Conservation (phyloP, 441 rosid genomes). For the Adansonia gregorii region DNA sequence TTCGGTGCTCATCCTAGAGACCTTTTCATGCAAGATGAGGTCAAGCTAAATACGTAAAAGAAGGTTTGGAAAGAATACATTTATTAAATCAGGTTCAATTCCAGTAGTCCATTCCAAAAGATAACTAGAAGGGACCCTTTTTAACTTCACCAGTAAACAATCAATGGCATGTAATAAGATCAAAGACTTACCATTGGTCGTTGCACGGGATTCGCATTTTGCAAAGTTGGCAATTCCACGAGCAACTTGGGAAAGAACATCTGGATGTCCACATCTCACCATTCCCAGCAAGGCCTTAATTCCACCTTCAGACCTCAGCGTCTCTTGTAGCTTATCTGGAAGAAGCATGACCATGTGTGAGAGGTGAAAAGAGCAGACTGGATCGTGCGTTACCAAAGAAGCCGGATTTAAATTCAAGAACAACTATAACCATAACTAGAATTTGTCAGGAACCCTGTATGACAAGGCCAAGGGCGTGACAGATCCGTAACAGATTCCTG, state of each 20-base stretch:
- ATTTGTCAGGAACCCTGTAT: neutral
- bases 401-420: neutral
- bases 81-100: conserved; percentile 4
- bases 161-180: neutral
- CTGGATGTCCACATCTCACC: conserved; percentile 96
- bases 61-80: neutral
- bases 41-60: neutral
- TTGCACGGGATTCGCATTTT: conserved; percentile 91
- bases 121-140: neutral
- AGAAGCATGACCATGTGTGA: conserved; percentile 8
- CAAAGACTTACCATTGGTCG: conserved; percentile 65
- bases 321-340: conserved; percentile 81
- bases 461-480: neutral
- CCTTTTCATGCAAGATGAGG: conserved; percentile 3
- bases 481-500: neutral
- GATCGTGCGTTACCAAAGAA: neutral
- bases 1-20: no score
- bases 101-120: neutral
- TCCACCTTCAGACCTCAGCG: conserved; percentile 93
- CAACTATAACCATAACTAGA: neutral
- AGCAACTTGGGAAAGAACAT: conserved; percentile 98
- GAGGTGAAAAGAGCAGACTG: neutral
- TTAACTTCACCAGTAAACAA: conserved; percentile 9
- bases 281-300: conserved; percentile 95
- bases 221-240: conserved; percentile 98